Conservation (phyloP, 768 basidiomycete species). For the Pleurotus platypus region DNA sequence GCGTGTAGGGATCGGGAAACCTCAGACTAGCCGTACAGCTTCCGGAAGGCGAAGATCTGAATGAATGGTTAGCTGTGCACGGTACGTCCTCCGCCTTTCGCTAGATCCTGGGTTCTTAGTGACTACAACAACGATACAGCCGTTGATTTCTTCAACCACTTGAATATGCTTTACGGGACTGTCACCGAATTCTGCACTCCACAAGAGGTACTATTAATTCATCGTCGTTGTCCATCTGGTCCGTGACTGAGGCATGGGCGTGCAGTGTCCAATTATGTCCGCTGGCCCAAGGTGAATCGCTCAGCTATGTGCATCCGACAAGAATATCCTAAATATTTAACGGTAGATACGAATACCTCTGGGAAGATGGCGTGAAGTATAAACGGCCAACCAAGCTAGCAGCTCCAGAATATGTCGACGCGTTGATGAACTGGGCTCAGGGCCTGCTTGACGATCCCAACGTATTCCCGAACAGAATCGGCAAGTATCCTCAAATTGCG, state of each 20-base stretch:
- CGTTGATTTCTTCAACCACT: conserved; percentile 98
- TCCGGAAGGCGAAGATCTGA: conserved; percentile 95
- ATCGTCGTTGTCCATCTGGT: background rate
- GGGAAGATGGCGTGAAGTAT: conserved; percentile 88
- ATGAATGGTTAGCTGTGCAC: conserved; percentile 99
- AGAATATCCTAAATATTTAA: background rate
- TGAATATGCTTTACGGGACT: conserved; percentile 99
- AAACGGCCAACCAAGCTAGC: conserved; percentile 91
- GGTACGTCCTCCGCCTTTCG: conserved; percentile 46
- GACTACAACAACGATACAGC: conserved; percentile 42
- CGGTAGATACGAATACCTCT: conserved; percentile 85
- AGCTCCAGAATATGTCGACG: conserved; percentile 95
- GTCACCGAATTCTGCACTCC: conserved; percentile 97
- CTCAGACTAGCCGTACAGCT: conserved; percentile 87
- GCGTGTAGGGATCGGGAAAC: conserved; percentile 86
- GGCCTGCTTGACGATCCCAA: conserved; percentile 86
- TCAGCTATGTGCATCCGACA: conserved; percentile 4
- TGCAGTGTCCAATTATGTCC: conserved; percentile 92
- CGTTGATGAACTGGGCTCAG: conserved; percentile 99
- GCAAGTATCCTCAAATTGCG: conserved; percentile 32
- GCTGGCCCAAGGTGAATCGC: conserved; percentile 85
- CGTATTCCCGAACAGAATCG: conserved; percentile 94
- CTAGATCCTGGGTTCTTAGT: background rate
- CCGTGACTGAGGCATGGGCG: background rate
- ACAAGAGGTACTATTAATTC: conserved; percentile 62